These are phyloP conservation scores for Puccinellia tenuiflora DNA, from an alignment of 176 grass and related monocot species.

Conservation along the genomic window DNA sequence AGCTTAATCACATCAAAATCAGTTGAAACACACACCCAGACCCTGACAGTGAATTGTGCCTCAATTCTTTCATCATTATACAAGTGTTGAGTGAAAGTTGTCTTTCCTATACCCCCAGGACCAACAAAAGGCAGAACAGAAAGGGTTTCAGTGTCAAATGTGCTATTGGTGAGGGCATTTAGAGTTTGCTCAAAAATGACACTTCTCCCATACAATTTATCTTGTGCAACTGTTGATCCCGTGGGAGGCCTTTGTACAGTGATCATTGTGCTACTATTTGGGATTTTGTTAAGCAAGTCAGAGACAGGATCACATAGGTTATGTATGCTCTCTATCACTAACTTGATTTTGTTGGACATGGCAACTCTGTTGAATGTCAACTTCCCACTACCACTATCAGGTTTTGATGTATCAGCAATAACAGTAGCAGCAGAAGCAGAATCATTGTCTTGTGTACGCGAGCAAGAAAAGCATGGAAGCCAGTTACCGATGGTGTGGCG, in stretches of 20 bases:
- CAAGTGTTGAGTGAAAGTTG: neutral
- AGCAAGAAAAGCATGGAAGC: too few species aligned
- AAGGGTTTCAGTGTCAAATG: neutral
- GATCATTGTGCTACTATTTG: neutral
- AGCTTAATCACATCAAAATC: slow-evolving; percentile 26
- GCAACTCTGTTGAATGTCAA: neutral
- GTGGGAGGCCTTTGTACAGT: neutral
- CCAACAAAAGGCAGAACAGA: slow-evolving; percentile 39
- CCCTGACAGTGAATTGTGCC: neutral
- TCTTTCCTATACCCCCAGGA: slow-evolving; percentile 25
- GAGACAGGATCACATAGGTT: neutral
- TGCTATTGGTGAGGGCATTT: neutral
- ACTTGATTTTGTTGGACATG: slow-evolving; percentile 10
- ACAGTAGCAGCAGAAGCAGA: too few species aligned
- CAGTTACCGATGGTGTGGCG: too few species aligned
- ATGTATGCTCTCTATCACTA: neutral
- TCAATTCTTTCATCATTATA: neutral
- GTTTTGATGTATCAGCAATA: too few species aligned
- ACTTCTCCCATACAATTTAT: slow-evolving; percentile 14
- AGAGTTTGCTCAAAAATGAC: neutral
- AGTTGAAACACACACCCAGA: slow-evolving; percentile 37
- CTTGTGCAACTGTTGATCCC: neutral
- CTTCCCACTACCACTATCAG: neutral
- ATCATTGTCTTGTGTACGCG: too few species aligned
- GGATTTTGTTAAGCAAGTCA: neutral